Evolutionary conservation across 2,329 filamentous ascomycete genomes (phyloP), one percentile per base, ranked within the genome.

Genomic region (Acephala macrosclerotiorum): DNA sequence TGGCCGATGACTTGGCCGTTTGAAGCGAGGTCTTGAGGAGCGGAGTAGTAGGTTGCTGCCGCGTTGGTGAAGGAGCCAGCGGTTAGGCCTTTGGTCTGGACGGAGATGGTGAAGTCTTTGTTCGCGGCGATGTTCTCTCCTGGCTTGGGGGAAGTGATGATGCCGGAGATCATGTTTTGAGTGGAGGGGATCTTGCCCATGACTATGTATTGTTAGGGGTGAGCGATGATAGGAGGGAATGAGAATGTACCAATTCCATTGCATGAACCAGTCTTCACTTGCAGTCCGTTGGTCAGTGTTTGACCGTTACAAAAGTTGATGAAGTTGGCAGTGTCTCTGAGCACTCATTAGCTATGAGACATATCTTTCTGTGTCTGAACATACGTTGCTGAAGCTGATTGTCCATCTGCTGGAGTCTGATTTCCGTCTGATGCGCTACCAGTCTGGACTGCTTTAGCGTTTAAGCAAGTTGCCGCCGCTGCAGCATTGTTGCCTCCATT

Each of bases 271-370:
- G 68, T 75, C 65, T 80, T 81, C 55, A 82, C 78, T 75, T 89
- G 87, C 29, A 83, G 75, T 70, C 87, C 87, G 72, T 90, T 87
- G 69, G 87, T 89, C 53, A 87, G 73, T 0, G 79, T 83, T 73
- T 71, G 29, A 12, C 72, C 72, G 9, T 63, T 42, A 64, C 72
- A 74, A 65, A 72, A 73, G 66, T 73, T 73, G 65, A 74, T 73
- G 64, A 74, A 74, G 60, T 74, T 74, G 53, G 60, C 58, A 6
- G 33, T n/a, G 70, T 89, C 85, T 68, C 86, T 88, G 62, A n/a
- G 25, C 22, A 20, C 1, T 8, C 36, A 63, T 76, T 70, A 77
- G 73, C 60, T 57, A 22, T 26, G 12, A 11, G 16, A 9, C 16
- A 38, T 14, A 18, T 11, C 42, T 12, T 25, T 25, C 26, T 55